Evolutionary conservation across 108 stramenopile species (phyloP).

Genomic region (Discostella pseudostelligera): DNA sequence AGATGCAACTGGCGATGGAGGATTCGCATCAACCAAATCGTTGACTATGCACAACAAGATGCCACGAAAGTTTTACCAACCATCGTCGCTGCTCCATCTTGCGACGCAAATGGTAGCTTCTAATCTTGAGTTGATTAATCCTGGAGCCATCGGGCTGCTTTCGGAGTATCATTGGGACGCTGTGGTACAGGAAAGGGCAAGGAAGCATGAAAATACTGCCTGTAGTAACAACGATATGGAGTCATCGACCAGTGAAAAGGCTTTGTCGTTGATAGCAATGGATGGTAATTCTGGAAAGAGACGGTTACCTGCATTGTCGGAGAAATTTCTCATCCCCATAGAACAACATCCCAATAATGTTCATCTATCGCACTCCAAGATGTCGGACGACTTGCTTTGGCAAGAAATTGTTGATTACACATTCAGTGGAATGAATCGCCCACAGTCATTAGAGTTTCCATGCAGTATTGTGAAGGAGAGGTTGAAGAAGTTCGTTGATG

Average conservation of each 20-base stretch:
- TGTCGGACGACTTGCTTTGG: conserved; percentile 27
- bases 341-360: conserved; percentile 24
- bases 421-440: conserved; percentile 25
- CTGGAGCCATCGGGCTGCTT: conserved; percentile 18
- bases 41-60: neutral
- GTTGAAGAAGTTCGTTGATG: conserved; percentile 9
- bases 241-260: neutral
- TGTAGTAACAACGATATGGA: neutral
- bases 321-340: conserved; percentile 18
- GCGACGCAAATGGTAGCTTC: conserved; percentile 18
- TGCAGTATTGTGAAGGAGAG: neutral
- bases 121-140: conserved; percentile 33
- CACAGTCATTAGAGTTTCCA: conserved; percentile 15
- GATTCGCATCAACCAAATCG: neutral
- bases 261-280: neutral
- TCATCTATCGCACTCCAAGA: conserved; percentile 18
- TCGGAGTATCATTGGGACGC: conserved; percentile 43
- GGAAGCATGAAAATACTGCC: neutral
- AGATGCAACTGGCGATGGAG: neutral
- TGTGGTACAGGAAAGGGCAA: conserved; percentile 15
- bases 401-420: conserved; percentile 29
- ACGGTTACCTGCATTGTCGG: conserved; percentile 20
- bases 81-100: conserved; percentile 28
- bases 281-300: neutral
- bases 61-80: neutral